phyloP scores from a whole-genome alignment of 192 early-diverging fungal genomes.

The Gaertneriomyces sp. region DNA sequence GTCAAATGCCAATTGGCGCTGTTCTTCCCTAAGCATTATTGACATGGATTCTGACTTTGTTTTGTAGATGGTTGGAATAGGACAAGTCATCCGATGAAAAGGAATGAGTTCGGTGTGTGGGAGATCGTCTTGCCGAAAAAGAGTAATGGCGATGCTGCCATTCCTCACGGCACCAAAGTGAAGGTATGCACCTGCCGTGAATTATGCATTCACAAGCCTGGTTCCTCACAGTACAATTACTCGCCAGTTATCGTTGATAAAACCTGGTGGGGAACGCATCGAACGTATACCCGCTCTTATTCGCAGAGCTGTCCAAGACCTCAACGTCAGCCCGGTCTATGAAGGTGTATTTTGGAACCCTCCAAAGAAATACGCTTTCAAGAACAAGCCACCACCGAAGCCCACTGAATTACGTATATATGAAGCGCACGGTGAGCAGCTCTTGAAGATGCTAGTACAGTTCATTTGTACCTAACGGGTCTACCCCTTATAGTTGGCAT shows the following conservation, averaged over 20 bases:
- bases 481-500: constrained; percentile 71
- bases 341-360: constrained; percentile 96
- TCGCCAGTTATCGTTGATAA: constrained; percentile 68
- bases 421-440: constrained; percentile 82
- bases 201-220: not conserved
- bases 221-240: constrained; percentile 1
- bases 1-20: not conserved
- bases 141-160: constrained; percentile 57
- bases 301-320: constrained; percentile 78
- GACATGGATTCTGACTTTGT: not conserved
- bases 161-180: constrained; percentile 84
- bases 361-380: constrained; percentile 67
- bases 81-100: constrained; percentile 68
- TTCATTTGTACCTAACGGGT: constrained; percentile 8
- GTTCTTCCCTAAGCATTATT: no score
- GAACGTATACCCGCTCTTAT: constrained; percentile 91
- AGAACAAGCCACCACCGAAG: constrained; percentile 68
- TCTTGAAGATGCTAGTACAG: not conserved
- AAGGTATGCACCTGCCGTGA: constrained; percentile 53
- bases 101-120: constrained; percentile 80
- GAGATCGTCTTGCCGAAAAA: constrained; percentile 67
- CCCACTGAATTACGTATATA: constrained; percentile 76
- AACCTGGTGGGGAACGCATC: constrained; percentile 69
- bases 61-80: constrained; percentile 81
- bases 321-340: constrained; percentile 75